phyloP scores from a whole-genome alignment of 2,329 filamentous ascomycete species.

The Sphaerulina musiva region DNA sequence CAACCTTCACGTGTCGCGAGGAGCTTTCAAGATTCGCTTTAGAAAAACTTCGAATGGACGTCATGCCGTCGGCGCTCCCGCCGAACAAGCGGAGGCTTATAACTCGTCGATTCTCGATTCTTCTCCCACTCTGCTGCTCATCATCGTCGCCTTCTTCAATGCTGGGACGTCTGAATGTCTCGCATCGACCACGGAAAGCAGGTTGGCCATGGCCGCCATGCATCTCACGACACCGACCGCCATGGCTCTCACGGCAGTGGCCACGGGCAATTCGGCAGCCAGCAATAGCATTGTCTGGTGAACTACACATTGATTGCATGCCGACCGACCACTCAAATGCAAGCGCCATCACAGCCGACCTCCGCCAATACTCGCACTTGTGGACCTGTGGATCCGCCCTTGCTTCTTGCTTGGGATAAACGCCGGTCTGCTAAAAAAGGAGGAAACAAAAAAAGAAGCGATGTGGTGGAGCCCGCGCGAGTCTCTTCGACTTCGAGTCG shows the following conservation, averaged over 20 bases:
- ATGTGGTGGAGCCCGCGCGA: not conserved
- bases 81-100: not conserved
- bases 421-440: not conserved
- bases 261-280: not conserved
- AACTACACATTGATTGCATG: not conserved
- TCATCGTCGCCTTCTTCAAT: no score
- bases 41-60: not conserved
- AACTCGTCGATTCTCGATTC: no score
- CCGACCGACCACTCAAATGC: not conserved
- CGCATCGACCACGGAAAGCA: no score
- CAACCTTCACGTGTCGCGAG: conserved; percentile 11
- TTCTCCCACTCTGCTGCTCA: not conserved
- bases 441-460: no score
- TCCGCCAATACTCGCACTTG: not conserved
- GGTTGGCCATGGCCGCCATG: no score
- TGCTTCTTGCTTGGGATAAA: not conserved
- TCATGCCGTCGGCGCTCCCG: conserved; percentile 1
- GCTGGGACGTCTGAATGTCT: no score
- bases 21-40: not conserved
- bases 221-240: no score
- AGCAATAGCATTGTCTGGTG: no score
- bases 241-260: no score
- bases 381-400: not conserved
- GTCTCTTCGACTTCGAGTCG: not conserved
- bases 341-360: not conserved